phyloP scores from a whole-genome alignment of 768 basidiomycete genomes.

The Leccinum rimulosum region DNA sequence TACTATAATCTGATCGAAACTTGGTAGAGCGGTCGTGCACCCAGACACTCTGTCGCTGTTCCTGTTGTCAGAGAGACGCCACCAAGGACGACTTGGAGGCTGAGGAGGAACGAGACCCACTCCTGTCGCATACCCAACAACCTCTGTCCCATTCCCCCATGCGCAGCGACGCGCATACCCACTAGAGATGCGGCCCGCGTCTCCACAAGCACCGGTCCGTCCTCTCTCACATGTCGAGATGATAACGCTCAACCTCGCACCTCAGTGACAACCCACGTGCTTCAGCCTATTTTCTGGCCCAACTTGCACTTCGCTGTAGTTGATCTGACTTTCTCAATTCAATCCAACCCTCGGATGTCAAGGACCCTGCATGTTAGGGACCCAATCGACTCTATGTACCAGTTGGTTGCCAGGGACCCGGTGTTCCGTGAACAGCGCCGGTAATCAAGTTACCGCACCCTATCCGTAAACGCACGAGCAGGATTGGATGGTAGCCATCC shows the following conservation, averaged over 20 bases:
- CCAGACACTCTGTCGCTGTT: conserved; percentile 23
- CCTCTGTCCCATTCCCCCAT: conserved; percentile 26
- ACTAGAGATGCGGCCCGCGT: not conserved
- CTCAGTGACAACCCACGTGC: not conserved
- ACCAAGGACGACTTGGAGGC: conserved; percentile 4
- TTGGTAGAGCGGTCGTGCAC: conserved; percentile 24
- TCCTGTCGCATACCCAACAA: conserved; percentile 20
- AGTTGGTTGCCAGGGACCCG: not conserved
- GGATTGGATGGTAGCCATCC: no score
- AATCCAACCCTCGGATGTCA: not conserved
- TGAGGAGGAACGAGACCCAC: conserved; percentile 19
- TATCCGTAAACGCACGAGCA: not conserved
- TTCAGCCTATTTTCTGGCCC: not conserved
- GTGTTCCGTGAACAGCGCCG: not conserved
- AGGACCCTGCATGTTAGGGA: not conserved
- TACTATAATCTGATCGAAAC: not conserved
- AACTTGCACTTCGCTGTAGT: not conserved
- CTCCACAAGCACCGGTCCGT: not conserved
- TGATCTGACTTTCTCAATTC: not conserved
- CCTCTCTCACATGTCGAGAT: not conserved
- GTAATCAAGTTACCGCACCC: not conserved
- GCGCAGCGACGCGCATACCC: conserved; percentile 4
- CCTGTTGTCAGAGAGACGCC: conserved; percentile 7
- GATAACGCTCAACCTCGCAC: not conserved
- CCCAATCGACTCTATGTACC: no score